These are phyloP conservation scores for Stentor coeruleus DNA, from an alignment of 73 alveolate genomes.

Conservation along the genomic window DNA sequence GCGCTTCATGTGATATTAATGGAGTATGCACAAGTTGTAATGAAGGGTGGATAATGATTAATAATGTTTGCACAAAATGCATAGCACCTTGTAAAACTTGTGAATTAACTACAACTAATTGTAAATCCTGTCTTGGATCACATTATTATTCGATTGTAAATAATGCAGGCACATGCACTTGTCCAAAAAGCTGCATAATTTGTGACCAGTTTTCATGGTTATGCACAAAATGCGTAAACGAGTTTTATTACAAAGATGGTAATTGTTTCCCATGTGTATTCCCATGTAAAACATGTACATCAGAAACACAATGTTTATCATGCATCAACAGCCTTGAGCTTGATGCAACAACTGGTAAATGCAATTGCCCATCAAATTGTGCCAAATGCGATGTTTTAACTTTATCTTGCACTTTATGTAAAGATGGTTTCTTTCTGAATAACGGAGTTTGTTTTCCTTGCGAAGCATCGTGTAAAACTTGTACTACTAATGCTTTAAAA, in stretches of 20 bases:
- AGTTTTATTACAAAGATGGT: background rate
- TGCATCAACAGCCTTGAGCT: background rate
- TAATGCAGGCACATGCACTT: background rate
- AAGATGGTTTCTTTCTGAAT: background rate
- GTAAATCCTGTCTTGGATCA: too few relatives aligned
- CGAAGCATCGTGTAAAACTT: background rate
- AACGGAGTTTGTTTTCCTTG: background rate
- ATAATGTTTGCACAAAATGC: too few relatives aligned
- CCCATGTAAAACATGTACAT: background rate
- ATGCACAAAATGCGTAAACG: background rate
- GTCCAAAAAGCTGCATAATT: background rate
- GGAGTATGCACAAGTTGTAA: too few relatives aligned
- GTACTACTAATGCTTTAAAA: background rate
- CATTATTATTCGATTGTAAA: too few relatives aligned
- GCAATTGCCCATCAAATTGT: background rate
- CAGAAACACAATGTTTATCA: background rate
- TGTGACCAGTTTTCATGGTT: background rate
- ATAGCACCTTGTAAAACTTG: too few relatives aligned
- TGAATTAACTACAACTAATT: too few relatives aligned
- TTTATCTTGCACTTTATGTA: background rate
- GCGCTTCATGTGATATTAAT: too few relatives aligned
- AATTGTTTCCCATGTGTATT: background rate
- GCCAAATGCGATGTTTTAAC: background rate
- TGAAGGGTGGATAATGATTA: too few relatives aligned
- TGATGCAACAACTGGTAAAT: background rate